phyloP scores from a whole-genome alignment of 140 eudicot species.

The Eryngium alpinum region DNA sequence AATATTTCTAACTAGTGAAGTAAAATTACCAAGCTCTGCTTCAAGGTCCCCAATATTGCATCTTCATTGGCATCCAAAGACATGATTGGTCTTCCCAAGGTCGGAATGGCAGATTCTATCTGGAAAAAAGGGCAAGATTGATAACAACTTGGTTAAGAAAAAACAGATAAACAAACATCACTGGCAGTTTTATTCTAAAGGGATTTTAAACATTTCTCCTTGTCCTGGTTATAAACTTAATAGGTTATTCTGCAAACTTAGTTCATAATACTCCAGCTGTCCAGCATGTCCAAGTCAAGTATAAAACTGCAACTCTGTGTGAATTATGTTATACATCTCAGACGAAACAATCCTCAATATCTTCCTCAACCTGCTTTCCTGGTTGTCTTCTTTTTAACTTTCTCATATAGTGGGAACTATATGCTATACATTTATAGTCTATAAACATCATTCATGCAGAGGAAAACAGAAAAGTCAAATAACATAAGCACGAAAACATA shows the following conservation, averaged over 20 bases:
- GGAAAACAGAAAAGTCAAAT: not conserved
- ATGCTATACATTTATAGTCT: not conserved
- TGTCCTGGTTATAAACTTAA: not conserved
- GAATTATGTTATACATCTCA: not conserved
- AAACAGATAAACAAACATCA: not conserved
- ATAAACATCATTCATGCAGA: not conserved
- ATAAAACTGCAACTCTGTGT: not conserved
- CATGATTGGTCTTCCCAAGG: constrained; percentile 86
- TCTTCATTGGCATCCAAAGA: constrained; percentile 98
- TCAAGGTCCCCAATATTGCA: constrained; percentile 83
- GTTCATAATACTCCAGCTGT: not conserved
- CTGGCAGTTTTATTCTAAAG: not conserved
- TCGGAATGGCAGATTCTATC: constrained; percentile 93
- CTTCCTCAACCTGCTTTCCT: not conserved
- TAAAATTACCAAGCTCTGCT: constrained; percentile 84
- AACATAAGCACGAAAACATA: constrained; percentile 26
- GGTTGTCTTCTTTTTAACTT: not conserved
- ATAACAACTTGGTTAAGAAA: not conserved
- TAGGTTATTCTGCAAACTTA: not conserved
- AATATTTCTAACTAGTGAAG: not conserved
- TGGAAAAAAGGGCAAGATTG: constrained; percentile 20
- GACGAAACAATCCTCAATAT: not conserved
- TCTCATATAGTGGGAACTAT: not conserved
- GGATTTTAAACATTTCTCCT: not conserved
- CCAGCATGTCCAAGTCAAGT: not conserved